A percentile compares a stretch with the other conserved stretches of the same genome.
Evolutionary conservation across 805 yeast species (phyloP).

Genomic region (Candida silvicultrix): DNA sequence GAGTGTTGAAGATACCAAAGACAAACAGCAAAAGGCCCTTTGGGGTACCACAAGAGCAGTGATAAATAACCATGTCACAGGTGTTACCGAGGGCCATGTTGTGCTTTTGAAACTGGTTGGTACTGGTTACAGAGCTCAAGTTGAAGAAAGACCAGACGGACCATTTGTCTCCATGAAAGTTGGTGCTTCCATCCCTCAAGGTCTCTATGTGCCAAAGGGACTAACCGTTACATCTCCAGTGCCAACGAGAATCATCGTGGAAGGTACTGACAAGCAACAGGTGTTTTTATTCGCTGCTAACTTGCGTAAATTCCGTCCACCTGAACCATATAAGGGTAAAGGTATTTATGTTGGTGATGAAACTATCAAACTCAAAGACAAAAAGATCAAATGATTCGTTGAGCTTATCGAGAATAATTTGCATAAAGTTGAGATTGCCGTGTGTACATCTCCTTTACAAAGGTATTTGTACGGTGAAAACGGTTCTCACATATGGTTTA

Average conservation of each 20-base stretch:
- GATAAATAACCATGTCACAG: slow-evolving; percentile 70
- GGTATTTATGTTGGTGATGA: slow-evolving; percentile 92
- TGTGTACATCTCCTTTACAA: too few relatives aligned
- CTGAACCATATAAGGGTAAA: slow-evolving; percentile 98
- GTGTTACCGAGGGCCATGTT: slow-evolving; percentile 91
- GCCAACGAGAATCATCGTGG: slow-evolving; percentile 79
- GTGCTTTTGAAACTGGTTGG: slow-evolving; percentile 87
- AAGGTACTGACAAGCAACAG: slow-evolving; percentile 84
- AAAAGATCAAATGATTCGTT: slow-evolving; percentile 75
- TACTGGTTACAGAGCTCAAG: slow-evolving; percentile 88
- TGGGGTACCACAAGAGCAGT: slow-evolving; percentile 93
- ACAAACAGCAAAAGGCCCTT: slow-evolving; percentile 72
- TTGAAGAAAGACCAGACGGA: slow-evolving; percentile 46
- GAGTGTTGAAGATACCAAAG: slow-evolving; percentile 45
- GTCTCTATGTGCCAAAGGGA: slow-evolving; percentile 70
- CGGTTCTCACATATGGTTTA: background rate
- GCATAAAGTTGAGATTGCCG: too few relatives aligned
- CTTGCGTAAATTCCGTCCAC: slow-evolving; percentile 82
- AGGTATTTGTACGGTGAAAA: background rate
- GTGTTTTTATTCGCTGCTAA: slow-evolving; percentile 85
- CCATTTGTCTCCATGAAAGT: slow-evolving; percentile 70
- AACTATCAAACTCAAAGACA: slow-evolving; percentile 83
- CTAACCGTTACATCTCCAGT: slow-evolving; percentile 70
- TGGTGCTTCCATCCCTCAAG: slow-evolving; percentile 81
- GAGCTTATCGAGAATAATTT: too few relatives aligned